Conservation (phyloP, 1,139 yeast genomes). For the Hansenula anomala region DNA sequence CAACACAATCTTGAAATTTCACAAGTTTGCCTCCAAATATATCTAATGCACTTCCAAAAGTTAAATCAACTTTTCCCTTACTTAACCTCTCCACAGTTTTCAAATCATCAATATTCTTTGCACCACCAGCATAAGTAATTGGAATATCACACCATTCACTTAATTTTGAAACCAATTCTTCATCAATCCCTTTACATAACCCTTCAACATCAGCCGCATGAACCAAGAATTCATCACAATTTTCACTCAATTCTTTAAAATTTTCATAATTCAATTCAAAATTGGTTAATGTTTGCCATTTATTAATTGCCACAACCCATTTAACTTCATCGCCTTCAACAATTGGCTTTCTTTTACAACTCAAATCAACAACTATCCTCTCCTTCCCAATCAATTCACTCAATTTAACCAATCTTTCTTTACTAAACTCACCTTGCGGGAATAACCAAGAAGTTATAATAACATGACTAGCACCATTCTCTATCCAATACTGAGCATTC, state of each 20-base stretch:
- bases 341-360: slow-evolving; percentile 55
- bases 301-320: slow-evolving; percentile 96
- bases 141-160: slow-evolving; percentile 81
- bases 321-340: slow-evolving; percentile 29
- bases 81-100: slow-evolving; percentile 61
- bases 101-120: slow-evolving; percentile 67
- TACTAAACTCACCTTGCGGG: slow-evolving; percentile 18
- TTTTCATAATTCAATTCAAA: slow-evolving; percentile 51
- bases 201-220: slow-evolving; percentile 99
- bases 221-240: slow-evolving; percentile 81
- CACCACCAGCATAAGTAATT: slow-evolving; percentile 97
- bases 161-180: slow-evolving; percentile 60
- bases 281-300: slow-evolving; percentile 89
- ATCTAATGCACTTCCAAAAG: slow-evolving; percentile 90
- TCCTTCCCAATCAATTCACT: slow-evolving; percentile 55
- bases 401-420: slow-evolving; percentile 27
- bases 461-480: slow-evolving; percentile 67
- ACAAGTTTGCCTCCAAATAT: slow-evolving; percentile 89
- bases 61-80: slow-evolving; percentile 78
- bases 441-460: slow-evolving; percentile 93
- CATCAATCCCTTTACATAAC: slow-evolving; percentile 86
- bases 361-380: slow-evolving; percentile 79
- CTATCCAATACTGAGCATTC: slow-evolving; percentile 75
- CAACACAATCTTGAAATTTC: slow-evolving; percentile 63
- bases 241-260: slow-evolving; percentile 47